Base-by-base conservation (phyloP, 768 basidiomycete species). In the Botryobasidium botryosum region DNA sequence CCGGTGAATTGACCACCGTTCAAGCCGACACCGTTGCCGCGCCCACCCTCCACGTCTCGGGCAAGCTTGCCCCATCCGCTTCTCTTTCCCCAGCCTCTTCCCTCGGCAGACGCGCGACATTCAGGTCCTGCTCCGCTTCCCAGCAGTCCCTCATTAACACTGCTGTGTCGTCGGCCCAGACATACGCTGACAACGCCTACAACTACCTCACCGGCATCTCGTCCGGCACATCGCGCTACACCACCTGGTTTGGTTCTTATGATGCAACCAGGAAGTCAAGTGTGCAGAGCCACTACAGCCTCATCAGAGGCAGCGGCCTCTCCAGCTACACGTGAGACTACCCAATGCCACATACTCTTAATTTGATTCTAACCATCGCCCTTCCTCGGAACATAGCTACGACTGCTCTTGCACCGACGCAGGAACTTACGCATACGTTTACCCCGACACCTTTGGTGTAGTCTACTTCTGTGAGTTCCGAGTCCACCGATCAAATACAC, bases 341-440 rank as follows among this genome's bases (percentile, higher is more conserved):
- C n/a, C n/a, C n/a, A n/a, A n/a, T n/a, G n/a, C n/a, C n/a, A n/a
- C n/a, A n/a, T n/a, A n/a, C n/a, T n/a, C n/a, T n/a, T n/a, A n/a
- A n/a, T n/a, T n/a, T n/a, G n/a, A n/a, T n/a, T n/a, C n/a, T n/a
- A n/a, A n/a, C n/a, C n/a, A n/a, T n/a, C n/a, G n/a, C n/a, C n/a
- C n/a, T n/a, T n/a, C n/a, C n/a, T n/a, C n/a, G n/a, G n/a, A n/a
- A n/a, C n/a, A n/a, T n/a, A n/a, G n/a, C n/a, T n/a, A 36, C 26
- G 48, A 51, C 28, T 51, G 50, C 43, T 26, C 28, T 8, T 50
- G 49, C 32, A 40, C 32, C 23, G 49, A 51, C 10, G 15, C 6
- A 3, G 49, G 43, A 15, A 48, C 41, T 8, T 51, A 27, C 31
- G 50, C 50, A 6, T 51, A 50, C 35, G 49, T 50, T 18, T 47